Evolutionary conservation across 805 yeast genomes (phyloP).

Genomic region (Metschnikowia similis): DNA sequence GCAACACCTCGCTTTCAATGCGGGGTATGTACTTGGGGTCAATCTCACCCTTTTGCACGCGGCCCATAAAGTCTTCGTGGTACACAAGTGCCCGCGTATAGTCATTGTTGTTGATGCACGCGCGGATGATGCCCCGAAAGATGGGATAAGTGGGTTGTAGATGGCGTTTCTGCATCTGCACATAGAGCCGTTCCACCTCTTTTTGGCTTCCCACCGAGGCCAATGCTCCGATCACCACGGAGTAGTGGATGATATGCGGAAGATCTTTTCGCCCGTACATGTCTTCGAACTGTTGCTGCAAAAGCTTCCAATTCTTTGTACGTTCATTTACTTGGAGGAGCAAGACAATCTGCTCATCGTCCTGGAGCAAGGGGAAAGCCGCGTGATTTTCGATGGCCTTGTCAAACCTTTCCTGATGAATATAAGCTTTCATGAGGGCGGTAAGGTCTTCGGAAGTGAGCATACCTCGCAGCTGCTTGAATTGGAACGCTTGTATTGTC

Average conservation of each 20-base stretch:
- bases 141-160: slow-evolving; percentile 45
- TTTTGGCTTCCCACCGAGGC: slow-evolving; percentile 46
- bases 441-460: slow-evolving; percentile 23
- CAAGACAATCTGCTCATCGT: slow-evolving; percentile 45
- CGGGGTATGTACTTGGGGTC: slow-evolving; percentile 18
- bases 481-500: not conserved
- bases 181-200: slow-evolving; percentile 47
- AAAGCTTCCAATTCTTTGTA: slow-evolving; percentile 46
- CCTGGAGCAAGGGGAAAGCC: slow-evolving; percentile 37
- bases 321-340: slow-evolving; percentile 45
- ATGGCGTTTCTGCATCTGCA: slow-evolving; percentile 42
- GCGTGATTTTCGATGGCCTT: slow-evolving; percentile 28
- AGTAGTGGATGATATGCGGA: slow-evolving; percentile 54
- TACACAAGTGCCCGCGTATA: slow-evolving; percentile 28
- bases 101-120: slow-evolving; percentile 36
- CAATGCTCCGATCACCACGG: slow-evolving; percentile 57
- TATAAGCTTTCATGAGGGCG: slow-evolving; percentile 28
- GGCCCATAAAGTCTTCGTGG: slow-evolving; percentile 25
- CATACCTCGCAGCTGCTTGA: not conserved
- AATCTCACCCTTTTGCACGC: slow-evolving; percentile 17
- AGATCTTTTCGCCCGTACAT: slow-evolving; percentile 50
- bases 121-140: slow-evolving; percentile 41
- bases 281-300: slow-evolving; percentile 55
- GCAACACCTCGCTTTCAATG: slow-evolving; percentile 26
- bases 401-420: slow-evolving; percentile 18